Evolutionary conservation across 768 basidiomycete genomes (phyloP), one percentile per base, ranked within the genome.

Genomic region (Candolleomyces aberdarensis): DNA sequence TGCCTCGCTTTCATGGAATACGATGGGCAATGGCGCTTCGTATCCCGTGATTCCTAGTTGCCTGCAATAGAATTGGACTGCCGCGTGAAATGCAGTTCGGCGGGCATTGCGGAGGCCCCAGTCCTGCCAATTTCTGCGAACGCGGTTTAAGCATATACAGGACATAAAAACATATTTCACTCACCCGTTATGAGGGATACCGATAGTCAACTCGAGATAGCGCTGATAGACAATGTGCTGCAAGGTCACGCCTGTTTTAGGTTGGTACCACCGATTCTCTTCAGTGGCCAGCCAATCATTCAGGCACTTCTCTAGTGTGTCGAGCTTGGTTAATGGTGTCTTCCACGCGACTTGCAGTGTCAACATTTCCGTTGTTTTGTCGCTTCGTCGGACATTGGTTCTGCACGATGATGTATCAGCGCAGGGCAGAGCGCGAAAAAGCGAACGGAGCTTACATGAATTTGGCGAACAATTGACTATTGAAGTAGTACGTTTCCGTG

Each of bases 401-500:
- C 88, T 89, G 56, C 41, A 29, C 47, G 59, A 31, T 26, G 22
- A 48, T 36, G 32, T 60, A 11, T 52, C 50, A 41, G 56, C 19
- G 59, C 49, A 51, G 7, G 63, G 7, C 51, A 32, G 44, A 43
- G 17, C 3, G 17, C 31, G 14, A 31, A 40, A 31, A 10, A 11
- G 3, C 22, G 15, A 56, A 26, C 13, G 5, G 6, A 32, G 74
- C 84, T 44, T 68, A 86, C 86, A 92, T 89, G 73, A 92, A 91
- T 66, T 87, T 88, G 51, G 71, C 80, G 71, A 88, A 88, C 13
- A 92, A 78, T 63, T 86, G 87, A 64, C 87, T 89, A 75, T 91
- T 91, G 75, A 86, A 91, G 69, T 91, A 92, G 66, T 91, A 92
- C 3, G 88, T 86, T 68, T 91, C 86, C 1, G 88, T 88, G 19